Evolutionary conservation across 2,329 filamentous ascomycete species (phyloP), one percentile per base, ranked within the genome.

Genomic region (Rutstroemia sp.): DNA sequence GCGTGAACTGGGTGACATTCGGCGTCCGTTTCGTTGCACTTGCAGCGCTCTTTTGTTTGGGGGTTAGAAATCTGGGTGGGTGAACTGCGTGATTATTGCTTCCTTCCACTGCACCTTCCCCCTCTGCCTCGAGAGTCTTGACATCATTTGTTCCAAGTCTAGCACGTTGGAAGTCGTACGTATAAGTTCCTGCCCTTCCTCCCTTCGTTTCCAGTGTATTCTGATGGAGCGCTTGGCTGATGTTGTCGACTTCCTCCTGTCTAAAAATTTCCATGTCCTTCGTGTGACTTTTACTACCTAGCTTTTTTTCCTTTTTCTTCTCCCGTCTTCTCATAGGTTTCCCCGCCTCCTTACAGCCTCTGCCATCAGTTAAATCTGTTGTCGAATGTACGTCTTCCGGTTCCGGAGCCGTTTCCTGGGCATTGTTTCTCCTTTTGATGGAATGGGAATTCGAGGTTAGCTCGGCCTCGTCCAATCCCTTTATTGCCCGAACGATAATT

Each of bases 231-330:
- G 66, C 65, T 47, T 67, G 62, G 49, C 66, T 68, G 30, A 69
- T 58, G 18, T 64, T 63, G 25, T 67, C 63, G 4, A 65, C 18
- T 30, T 66, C 64, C 23, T 66, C 63, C 27, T 56, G 55, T 4
- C 63, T 59, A 47, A 66, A 68, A 1, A 58, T 50, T 44, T 65
- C 65, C 10, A 65, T 30, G 19, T 56, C 56, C 14, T 42, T 53
- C 46, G 18, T 50, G 2, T 23, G 47, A 2, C 46, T 52, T 39
- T 23, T 23, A 23, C 53, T 58, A 4, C 53, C 57, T 1, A 59
- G 10, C 46, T 67, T 67, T 56, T 64, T 68, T 4, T 56, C 59
- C 52, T 61, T 65, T 47, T 69, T 69, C 23, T 58, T 34, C 34
- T 66, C 58, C 39, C 60, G 56, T 58, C 56, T 65, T 37, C 61